Conservation (phyloP, 2,329 filamentous ascomycete species). For the Botrytis galanthina region DNA sequence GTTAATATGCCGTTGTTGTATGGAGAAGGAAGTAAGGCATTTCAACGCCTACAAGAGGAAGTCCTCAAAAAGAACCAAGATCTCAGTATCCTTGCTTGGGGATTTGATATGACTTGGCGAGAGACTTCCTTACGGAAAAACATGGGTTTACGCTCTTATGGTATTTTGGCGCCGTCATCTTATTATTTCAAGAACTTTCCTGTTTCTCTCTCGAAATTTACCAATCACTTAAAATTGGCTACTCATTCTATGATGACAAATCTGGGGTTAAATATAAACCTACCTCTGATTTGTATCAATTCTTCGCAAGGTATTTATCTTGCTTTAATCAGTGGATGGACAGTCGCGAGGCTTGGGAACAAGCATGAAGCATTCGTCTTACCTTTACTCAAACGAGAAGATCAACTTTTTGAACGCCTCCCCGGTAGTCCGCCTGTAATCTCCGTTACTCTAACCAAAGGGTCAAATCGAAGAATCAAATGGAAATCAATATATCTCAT, state of each 20-base stretch:
- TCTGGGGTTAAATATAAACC: background rate
- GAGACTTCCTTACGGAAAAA: background rate
- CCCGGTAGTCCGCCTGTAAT: background rate
- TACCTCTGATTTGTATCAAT: background rate
- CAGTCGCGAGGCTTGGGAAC: background rate
- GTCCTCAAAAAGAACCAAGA: constrained; percentile 6
- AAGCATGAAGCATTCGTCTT: background rate
- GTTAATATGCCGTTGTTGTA: constrained; percentile 4
- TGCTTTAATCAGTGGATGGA: background rate
- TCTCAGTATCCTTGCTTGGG: constrained; percentile 17
- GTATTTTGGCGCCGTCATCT: background rate
- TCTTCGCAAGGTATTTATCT: constrained; percentile 1
- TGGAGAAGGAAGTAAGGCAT: background rate
- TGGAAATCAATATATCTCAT: background rate
- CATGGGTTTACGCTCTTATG: background rate
- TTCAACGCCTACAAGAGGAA: constrained; percentile 9
- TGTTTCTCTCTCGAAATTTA: background rate
- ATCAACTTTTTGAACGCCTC: background rate
- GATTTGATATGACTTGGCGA: background rate
- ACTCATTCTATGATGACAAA: constrained; percentile 7
- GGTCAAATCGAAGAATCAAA: background rate
- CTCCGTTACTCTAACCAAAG: background rate
- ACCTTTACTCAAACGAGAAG: background rate
- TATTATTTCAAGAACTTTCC: background rate
- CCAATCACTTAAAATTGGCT: background rate